Percentiles rank a stretch among this genome's conserved stretches.
Evolutionary conservation across 495 filamentous ascomycete genomes (phyloP).

Genomic region (Friedmanniomyces simplex): DNA sequence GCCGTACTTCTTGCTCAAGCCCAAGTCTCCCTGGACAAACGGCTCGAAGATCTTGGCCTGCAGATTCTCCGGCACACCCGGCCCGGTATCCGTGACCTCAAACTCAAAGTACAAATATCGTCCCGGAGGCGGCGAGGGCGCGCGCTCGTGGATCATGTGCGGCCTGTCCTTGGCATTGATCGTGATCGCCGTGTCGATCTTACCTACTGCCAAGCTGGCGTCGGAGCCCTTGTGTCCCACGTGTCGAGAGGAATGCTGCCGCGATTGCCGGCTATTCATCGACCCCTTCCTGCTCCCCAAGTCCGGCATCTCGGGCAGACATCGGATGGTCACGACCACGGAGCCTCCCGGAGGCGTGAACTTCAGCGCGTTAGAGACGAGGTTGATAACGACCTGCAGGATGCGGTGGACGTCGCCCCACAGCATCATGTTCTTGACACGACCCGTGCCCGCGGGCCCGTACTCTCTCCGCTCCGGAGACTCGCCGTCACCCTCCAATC

Average conservation of each 20-base stretch:
- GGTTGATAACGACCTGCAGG: conserved; percentile 80
- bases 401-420: conserved; percentile 91
- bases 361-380: conserved; percentile 86
- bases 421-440: conserved; percentile 62
- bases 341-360: conserved; percentile 74
- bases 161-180: conserved; percentile 36
- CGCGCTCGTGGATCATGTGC: conserved; percentile 45
- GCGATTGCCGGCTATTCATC: conserved; percentile 23
- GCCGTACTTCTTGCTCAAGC: conserved; percentile 79
- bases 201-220: conserved; percentile 8
- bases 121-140: conserved; percentile 52
- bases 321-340: conserved; percentile 64
- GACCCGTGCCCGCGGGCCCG: conserved; percentile 50
- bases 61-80: conserved; percentile 70
- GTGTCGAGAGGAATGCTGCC: conserved; percentile 9
- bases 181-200: conserved; percentile 26
- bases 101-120: conserved; percentile 66
- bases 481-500: conserved; percentile 30
- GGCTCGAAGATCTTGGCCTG: conserved; percentile 83
- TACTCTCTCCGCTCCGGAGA: conserved; percentile 23
- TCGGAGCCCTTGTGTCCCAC: conserved; percentile 8
- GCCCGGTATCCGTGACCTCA: conserved; percentile 80
- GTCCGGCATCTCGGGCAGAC: conserved; percentile 27
- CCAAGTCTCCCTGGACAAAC: conserved; percentile 84
- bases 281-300: conserved; percentile 5